These are phyloP conservation scores for Panaeolus cyanescens DNA, from an alignment of 768 basidiomycete genomes.

Conservation along the genomic window DNA sequence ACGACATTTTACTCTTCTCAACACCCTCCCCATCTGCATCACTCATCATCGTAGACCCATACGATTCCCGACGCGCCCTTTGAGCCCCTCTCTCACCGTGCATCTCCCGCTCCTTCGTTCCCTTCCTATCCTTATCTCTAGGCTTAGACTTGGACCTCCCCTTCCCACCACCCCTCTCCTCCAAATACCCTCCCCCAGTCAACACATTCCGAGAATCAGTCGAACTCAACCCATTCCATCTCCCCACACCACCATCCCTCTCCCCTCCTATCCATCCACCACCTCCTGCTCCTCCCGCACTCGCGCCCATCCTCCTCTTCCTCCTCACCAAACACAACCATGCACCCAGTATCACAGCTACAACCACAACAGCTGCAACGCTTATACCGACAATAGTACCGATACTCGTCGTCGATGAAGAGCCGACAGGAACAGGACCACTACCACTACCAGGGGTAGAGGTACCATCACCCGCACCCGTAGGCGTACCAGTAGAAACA, in stretches of 20 bases:
- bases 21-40: slow-evolving; percentile 19
- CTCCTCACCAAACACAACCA: slow-evolving; percentile 31
- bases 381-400: slow-evolving; percentile 55
- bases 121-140: no score
- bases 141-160: slow-evolving; percentile 4
- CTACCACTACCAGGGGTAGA: no score
- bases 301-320: slow-evolving; percentile 10
- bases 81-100: slow-evolving; percentile 11
- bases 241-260: not conserved
- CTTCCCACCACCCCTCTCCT: slow-evolving; percentile 1
- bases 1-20: slow-evolving; percentile 20
- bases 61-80: slow-evolving; percentile 15
- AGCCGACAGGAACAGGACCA: slow-evolving; percentile 19
- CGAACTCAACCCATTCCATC: slow-evolving; percentile 34
- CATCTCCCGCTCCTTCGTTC: slow-evolving; percentile 11
- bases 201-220: slow-evolving; percentile 28
- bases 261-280: slow-evolving; percentile 10
- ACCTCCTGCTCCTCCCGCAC: slow-evolving; percentile 10
- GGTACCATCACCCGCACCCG: no score
- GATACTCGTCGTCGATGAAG: slow-evolving; percentile 31
- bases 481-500: no score
- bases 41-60: not conserved
- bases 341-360: slow-evolving; percentile 30
- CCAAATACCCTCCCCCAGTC: not conserved
- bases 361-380: slow-evolving; percentile 45